Evolutionary conservation across 257 asterid genomes (phyloP), one percentile per base, ranked within the genome.

Genomic region (Handroanthus guayacan): DNA sequence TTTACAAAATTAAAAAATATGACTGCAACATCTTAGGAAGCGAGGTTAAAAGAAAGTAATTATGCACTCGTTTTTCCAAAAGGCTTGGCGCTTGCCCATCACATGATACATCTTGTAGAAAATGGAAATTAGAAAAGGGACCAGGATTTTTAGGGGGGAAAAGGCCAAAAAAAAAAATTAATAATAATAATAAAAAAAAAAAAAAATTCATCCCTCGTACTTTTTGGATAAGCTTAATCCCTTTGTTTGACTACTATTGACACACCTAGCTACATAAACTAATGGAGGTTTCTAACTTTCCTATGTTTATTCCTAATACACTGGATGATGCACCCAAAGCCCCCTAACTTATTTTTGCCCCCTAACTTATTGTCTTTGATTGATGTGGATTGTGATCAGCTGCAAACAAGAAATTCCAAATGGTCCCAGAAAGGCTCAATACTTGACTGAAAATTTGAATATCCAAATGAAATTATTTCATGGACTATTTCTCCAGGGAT

Each of bases 361-460:
- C 45, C 45, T 41, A 43, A 43, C 47, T 2, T 43, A 43, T 43
- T 43, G 38, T 14, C 37, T 69, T 52, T 17, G 17, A 13, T 56
- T 20, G 58, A 71, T 58, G 48, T 43, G 5, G 47, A 43, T 5
- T 43, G 47, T 5, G 60, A 58, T 43, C 39, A 62, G 48, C 39
- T 55, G 38, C 51, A 70, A 50, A 20, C 2, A 43, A 54, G 62
- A 5, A 14, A 12, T 8, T 9, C 36, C 6, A 45, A 48, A 31
- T 57, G 71, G 71, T 74, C 78, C 75, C 25, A 45, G 37, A 52
- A 74, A 43, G 58, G 18, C 48, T 68, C 61, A 5, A 1, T 54
- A 51, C 3, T 2, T 31, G 3, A 17, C 7, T 14, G 14, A 14
- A 56, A 66, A 16, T 39, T 31, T 51, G 47, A 62, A 63, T 71